phyloP scores from a whole-genome alignment of 169 alveolate species.

The Fabrea salina region DNA sequence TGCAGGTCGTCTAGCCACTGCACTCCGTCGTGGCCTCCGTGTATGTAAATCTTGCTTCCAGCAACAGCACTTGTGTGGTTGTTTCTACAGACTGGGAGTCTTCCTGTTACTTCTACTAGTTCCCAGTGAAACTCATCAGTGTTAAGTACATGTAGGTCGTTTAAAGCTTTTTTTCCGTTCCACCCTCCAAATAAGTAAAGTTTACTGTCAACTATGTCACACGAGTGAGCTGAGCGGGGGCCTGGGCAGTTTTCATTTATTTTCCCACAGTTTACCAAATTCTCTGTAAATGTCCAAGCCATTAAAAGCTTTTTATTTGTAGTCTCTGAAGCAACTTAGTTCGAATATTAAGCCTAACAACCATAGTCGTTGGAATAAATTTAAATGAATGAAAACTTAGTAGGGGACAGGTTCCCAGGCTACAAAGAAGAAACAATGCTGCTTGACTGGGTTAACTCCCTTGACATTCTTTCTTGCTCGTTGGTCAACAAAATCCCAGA shows the following conservation, averaged over 20 bases:
- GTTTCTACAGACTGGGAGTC: conserved; percentile 74
- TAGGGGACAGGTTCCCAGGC: too few species aligned
- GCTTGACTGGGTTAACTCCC: conserved; percentile 18
- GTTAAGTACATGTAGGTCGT: conserved; percentile 76
- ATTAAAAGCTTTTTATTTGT: too few species aligned
- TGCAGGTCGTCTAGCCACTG: conserved; percentile 63
- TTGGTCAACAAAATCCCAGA: not conserved
- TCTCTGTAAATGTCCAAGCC: too few species aligned
- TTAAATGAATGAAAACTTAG: too few species aligned
- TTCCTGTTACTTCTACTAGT: conserved; percentile 67
- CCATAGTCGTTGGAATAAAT: too few species aligned
- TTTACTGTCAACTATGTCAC: conserved; percentile 49
- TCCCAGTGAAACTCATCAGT: conserved; percentile 76
- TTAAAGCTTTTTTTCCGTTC: conserved; percentile 80
- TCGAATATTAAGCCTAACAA: too few species aligned
- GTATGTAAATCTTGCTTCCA: conserved; percentile 45
- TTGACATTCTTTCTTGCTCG: conserved; percentile 21
- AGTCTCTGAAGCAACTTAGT: too few species aligned
- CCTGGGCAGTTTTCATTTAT: conserved; percentile 29
- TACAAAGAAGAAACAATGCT: not conserved
- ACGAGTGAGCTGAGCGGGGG: conserved; percentile 56
- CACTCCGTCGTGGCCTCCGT: conserved; percentile 68
- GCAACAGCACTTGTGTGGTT: conserved; percentile 83
- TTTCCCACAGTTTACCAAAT: too few species aligned
- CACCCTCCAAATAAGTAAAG: conserved; percentile 70